Evolutionary conservation across 768 basidiomycete genomes (phyloP).

Genomic region (Lentinula sp.): DNA sequence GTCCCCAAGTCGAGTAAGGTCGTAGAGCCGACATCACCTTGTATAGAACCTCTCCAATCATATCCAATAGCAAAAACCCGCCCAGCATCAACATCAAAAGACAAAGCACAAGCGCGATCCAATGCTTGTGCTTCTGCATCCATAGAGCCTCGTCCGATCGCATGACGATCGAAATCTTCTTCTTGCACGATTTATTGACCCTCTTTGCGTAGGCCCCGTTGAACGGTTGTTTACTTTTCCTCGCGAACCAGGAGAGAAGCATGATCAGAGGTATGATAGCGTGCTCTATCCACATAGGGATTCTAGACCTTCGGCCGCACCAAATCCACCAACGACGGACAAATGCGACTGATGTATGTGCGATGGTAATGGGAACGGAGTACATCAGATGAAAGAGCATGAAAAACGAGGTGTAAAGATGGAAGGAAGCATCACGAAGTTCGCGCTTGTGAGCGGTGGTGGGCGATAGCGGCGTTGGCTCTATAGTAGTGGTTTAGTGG

Average conservation of each 20-base stretch:
- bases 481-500: not conserved
- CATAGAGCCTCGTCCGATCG: not conserved
- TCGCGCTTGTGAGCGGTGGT: not conserved
- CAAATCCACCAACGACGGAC: too few species aligned
- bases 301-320: not conserved
- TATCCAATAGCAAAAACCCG: not conserved
- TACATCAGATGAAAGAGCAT: not conserved
- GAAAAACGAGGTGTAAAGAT: not conserved
- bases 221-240: not conserved
- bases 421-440: conserved; percentile 1
- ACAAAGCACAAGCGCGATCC: not conserved
- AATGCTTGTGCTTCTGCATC: not conserved
- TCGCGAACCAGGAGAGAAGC: not conserved
- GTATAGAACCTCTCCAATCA: not conserved
- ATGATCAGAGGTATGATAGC: not conserved
- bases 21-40: not conserved
- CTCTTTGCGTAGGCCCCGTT: not conserved
- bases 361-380: not conserved
- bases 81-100: not conserved
- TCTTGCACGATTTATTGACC: not conserved
- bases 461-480: not conserved
- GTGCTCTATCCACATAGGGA: not conserved
- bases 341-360: not conserved
- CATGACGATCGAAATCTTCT: not conserved
- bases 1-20: not conserved